Percentiles rank a stretch among this genome's conserved stretches.
Conservation (phyloP, 2,329 filamentous ascomycete genomes). For the Meredithiella fracta region DNA sequence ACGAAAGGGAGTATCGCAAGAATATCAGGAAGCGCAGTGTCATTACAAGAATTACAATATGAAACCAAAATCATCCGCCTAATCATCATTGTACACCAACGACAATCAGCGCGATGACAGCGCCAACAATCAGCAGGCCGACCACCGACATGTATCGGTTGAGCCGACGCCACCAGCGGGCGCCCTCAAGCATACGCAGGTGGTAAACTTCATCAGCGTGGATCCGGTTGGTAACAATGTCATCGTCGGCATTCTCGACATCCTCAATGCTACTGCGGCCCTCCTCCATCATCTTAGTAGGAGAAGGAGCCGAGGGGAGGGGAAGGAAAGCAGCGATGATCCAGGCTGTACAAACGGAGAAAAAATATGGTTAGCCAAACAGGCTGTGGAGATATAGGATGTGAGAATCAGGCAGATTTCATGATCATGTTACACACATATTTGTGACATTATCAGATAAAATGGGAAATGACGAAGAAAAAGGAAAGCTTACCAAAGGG, state of each 20-base stretch:
- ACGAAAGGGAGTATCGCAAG: not conserved
- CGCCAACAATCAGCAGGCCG: conserved; percentile 36
- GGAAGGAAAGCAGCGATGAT: conserved; percentile 63
- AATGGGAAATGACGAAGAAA: not conserved
- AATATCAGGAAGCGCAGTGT: conserved; percentile 14
- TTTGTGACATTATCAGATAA: conserved; percentile 14
- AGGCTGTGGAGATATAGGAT: not conserved
- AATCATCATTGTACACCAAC: conserved; percentile 29
- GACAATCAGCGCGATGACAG: conserved; percentile 34
- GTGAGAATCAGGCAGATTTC: not conserved
- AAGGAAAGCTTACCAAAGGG: conserved; percentile 39
- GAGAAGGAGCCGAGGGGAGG: conserved; percentile 41
- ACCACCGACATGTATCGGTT: conserved; percentile 43
- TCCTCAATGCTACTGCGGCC: conserved; percentile 15
- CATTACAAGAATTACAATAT: not conserved
- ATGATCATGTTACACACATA: not conserved
- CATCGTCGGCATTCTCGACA: not conserved
- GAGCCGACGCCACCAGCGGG: conserved; percentile 42
- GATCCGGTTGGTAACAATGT: conserved; percentile 6
- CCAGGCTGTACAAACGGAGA: conserved; percentile 40
- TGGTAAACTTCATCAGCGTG: conserved; percentile 8
- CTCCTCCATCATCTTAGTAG: conserved; percentile 35
- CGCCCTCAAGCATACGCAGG: conserved; percentile 25
- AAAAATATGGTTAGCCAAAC: not conserved
- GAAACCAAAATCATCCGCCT: not conserved